Conservation (phyloP, 305 asterid genomes). For the Fraxinus paxiana region DNA sequence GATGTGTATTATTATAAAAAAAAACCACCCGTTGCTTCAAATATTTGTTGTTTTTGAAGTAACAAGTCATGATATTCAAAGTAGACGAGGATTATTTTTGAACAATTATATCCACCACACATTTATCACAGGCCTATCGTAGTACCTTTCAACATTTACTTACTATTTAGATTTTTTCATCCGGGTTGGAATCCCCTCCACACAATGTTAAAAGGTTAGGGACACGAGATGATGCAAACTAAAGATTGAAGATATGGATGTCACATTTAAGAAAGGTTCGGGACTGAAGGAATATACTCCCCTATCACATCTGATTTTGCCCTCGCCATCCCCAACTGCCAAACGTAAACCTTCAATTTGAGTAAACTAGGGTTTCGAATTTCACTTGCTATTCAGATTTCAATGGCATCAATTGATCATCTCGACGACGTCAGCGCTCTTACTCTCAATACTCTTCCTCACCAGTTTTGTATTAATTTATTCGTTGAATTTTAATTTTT, state of each 20-base stretch:
- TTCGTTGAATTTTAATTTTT: slow-evolving; percentile 10
- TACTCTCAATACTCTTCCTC: not conserved
- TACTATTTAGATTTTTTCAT: not conserved
- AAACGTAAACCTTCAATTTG: not conserved
- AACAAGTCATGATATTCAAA: too few relatives aligned
- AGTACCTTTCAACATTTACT: not conserved
- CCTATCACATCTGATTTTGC: not conserved
- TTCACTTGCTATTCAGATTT: slow-evolving; percentile 17
- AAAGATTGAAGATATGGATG: not conserved
- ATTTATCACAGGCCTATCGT: not conserved
- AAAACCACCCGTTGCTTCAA: not conserved
- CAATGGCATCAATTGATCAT: slow-evolving; percentile 59
- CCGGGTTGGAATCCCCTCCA: not conserved
- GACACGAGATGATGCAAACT: not conserved
- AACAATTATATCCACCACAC: not conserved
- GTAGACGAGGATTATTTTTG: not conserved
- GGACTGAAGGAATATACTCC: not conserved
- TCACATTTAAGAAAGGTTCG: not conserved
- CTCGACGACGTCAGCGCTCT: slow-evolving; percentile 51
- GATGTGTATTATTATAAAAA: not conserved
- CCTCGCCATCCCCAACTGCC: not conserved
- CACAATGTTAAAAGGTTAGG: not conserved
- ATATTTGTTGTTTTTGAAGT: too few relatives aligned
- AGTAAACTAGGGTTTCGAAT: slow-evolving; percentile 37
- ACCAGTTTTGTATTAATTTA: not conserved